phyloP scores from a whole-genome alignment of 768 basidiomycete species.

The Pleurotus citrinopileatus region DNA sequence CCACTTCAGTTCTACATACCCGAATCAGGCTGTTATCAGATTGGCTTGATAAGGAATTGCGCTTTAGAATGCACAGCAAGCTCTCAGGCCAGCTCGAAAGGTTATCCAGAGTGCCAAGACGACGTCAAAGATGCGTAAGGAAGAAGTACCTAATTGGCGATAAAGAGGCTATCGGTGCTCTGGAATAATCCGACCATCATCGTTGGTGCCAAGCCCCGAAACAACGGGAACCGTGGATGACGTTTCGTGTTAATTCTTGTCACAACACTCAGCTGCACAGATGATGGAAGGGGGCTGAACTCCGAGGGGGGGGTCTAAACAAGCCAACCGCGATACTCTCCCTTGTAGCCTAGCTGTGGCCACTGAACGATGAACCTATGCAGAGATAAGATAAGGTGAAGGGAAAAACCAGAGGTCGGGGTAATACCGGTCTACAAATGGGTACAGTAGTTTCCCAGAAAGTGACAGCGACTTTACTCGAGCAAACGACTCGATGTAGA shows the following conservation, averaged over 20 bases:
- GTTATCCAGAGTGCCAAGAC: neutral
- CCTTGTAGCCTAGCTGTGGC: slow-evolving; percentile 52
- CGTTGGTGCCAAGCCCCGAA: neutral
- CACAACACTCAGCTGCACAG: no score
- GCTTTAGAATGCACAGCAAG: no score
- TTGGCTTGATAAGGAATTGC: no score
- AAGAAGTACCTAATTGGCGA: neutral
- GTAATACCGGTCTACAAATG: slow-evolving; percentile 76
- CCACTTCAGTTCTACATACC: no score
- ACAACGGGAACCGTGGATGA: neutral
- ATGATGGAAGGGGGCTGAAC: no score
- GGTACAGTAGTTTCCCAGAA: slow-evolving; percentile 77
- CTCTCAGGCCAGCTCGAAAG: no score
- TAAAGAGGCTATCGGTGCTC: neutral
- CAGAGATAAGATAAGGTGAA: slow-evolving; percentile 9
- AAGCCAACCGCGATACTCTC: slow-evolving; percentile 61
- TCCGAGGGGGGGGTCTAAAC: no score
- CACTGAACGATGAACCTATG: slow-evolving; percentile 88
- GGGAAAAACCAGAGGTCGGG: neutral
- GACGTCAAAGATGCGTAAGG: neutral
- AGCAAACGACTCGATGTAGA: slow-evolving; percentile 95
- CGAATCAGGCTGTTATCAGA: no score
- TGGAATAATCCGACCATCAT: neutral
- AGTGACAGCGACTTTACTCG: slow-evolving; percentile 79
- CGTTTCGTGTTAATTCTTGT: no score